Evolutionary conservation across 2,329 filamentous ascomycete genomes (phyloP).

Genomic region (Stenocarpella maydis): DNA sequence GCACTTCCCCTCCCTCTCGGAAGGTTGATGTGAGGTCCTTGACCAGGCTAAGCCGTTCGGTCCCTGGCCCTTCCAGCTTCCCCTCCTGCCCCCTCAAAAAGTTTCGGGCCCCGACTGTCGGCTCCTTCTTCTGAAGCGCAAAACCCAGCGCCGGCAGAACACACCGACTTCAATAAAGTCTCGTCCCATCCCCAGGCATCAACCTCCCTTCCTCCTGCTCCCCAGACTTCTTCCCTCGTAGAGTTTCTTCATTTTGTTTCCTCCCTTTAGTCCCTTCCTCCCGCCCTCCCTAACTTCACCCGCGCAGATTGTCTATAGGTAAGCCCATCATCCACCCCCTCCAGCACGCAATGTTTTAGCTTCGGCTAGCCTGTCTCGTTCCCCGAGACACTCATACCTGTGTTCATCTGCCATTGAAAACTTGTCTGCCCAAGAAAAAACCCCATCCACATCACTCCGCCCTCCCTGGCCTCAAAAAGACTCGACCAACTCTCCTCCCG

Average conservation of each 20-base stretch:
- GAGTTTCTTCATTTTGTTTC: slow-evolving; percentile 1
- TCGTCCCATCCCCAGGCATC: slow-evolving; percentile 10
- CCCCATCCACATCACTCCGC: not conserved
- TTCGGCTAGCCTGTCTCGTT: slow-evolving; percentile 27
- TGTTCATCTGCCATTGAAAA: not conserved
- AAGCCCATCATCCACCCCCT: slow-evolving; percentile 39
- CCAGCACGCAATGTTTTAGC: slow-evolving; percentile 35
- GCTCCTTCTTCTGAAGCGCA: slow-evolving; percentile 20
- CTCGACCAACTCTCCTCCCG: not conserved
- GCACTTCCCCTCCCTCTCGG: slow-evolving; percentile 11
- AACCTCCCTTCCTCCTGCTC: not conserved
- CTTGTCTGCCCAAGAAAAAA: not conserved
- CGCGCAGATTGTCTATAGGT: slow-evolving; percentile 26
- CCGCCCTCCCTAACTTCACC: not conserved
- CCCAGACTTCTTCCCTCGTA: slow-evolving; percentile 10
- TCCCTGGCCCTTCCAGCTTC: not conserved
- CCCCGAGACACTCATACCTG: slow-evolving; percentile 8
- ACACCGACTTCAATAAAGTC: slow-evolving; percentile 25
- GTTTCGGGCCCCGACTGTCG: slow-evolving; percentile 27
- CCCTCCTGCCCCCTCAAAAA: slow-evolving; percentile 8
- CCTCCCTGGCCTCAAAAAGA: not conserved
- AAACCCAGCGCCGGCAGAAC: too few relatives aligned
- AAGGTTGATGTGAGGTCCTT: slow-evolving; percentile 15
- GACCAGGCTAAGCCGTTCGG: too few relatives aligned
- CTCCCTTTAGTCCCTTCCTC: not conserved